Evolutionary conservation across 768 basidiomycete species (phyloP), one percentile per base, ranked within the genome.

Genomic region (Psilocybe azurescens): DNA sequence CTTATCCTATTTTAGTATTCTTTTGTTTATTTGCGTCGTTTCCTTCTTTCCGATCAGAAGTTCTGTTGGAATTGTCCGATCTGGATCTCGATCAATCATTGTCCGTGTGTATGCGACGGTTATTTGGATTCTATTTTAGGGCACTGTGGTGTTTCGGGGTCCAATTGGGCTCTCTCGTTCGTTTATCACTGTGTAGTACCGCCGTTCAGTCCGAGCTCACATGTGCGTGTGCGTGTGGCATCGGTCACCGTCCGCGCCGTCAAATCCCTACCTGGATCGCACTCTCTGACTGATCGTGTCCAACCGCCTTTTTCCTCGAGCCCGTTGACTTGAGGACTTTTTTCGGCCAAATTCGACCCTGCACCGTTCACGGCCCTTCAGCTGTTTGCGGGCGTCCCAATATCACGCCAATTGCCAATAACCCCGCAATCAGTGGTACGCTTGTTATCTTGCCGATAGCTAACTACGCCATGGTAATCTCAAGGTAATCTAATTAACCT

Each of bases 41-140:
- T 50, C 48, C 48, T 50, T 50, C 48, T 24, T 77, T 75, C 75
- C 76, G 76, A 78, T 79, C 78, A 78, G 78, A 79, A 75, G 69
- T 79, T 78, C 77, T 75, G 73, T 77, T 73, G 74, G 65, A 72
- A 72, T 70, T 65, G 70, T 70, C 38, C 46, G 61, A 65, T 65
- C 56, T 50, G 28, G 60, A 60, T 71, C 69, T 72, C 65, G 70
- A 72, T 73, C 69, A 57, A 7, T 36, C 7, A 36, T 36, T 36
- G 6, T 36, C 7, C 14, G 41, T 13, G 41, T 44, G 11, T n/a
- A 13, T 16, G 41, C 14, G 41, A 44, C 41, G 41, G 41, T 44
- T 44, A 44, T 44, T 13, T 44, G 41, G 5, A 5, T 44, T 44
- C 41, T 44, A 44, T 11, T 11, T 44, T 44, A 58, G 41, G 41